Conservation (phyloP, 2,329 filamentous ascomycete genomes). For the Nakataea oryzae region DNA sequence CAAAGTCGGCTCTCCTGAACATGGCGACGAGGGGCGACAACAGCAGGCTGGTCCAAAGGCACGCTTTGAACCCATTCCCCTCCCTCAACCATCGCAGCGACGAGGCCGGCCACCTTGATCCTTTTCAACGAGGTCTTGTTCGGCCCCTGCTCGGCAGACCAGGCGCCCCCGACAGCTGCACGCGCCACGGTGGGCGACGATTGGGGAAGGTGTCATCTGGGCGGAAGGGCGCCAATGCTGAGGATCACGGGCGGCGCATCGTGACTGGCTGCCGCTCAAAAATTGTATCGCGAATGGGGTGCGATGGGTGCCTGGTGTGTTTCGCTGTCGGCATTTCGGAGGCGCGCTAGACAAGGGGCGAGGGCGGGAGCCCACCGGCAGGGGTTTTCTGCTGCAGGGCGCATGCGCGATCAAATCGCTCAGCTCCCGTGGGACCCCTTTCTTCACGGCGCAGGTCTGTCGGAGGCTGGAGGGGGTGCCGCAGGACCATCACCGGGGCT, state of each 20-base stretch:
- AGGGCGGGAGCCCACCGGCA: neutral
- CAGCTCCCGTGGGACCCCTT: neutral
- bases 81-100: neutral
- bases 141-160: neutral
- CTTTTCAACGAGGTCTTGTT: neutral
- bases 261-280: neutral
- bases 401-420: neutral
- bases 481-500: neutral
- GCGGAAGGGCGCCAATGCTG: neutral
- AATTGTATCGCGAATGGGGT: neutral
- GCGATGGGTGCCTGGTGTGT: neutral
- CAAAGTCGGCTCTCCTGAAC: neutral
- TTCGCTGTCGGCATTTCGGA: neutral
- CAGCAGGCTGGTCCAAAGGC: neutral
- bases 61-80: neutral
- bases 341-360: neutral
- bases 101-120: neutral
- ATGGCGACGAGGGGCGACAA: neutral
- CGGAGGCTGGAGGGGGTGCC: neutral
- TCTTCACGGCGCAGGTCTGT: neutral
- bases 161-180: neutral
- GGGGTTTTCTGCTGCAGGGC: neutral
- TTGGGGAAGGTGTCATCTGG: conserved; percentile 1
- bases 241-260: neutral
- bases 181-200: neutral